phyloP scores from a whole-genome alignment of 305 asterid genomes.

The Fraxinus platypoda region DNA sequence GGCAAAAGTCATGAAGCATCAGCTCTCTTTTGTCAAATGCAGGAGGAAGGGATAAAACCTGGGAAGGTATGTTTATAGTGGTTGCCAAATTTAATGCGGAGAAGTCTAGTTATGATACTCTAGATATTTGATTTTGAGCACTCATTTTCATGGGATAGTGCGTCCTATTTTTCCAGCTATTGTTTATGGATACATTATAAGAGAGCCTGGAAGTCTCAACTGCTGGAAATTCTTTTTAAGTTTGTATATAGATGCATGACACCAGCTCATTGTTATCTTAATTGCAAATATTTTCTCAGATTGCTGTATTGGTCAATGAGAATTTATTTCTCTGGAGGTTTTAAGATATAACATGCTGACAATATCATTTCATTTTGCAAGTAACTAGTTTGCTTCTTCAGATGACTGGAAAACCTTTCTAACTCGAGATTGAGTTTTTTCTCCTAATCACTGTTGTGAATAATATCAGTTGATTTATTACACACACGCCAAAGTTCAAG shows the following conservation, averaged over 20 bases:
- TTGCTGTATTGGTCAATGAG: background rate
- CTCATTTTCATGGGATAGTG: background rate
- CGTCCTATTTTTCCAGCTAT: background rate
- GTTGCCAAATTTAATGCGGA: background rate
- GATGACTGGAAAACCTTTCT: background rate
- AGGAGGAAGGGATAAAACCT: constrained; percentile 79
- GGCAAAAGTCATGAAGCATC: constrained; percentile 78
- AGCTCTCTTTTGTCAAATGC: constrained; percentile 70
- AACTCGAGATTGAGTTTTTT: background rate
- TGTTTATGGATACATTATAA: background rate
- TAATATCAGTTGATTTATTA: background rate
- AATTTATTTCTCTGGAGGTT: background rate
- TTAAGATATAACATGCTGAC: background rate
- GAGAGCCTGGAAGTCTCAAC: background rate
- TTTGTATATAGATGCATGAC: background rate
- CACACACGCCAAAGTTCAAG: background rate
- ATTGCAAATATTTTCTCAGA: background rate
- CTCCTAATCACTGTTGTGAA: background rate
- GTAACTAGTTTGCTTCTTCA: background rate
- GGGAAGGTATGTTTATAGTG: constrained; percentile 57
- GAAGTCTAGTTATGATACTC: background rate
- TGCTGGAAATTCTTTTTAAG: background rate
- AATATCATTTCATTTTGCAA: background rate
- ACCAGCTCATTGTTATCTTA: background rate
- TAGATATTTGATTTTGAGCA: background rate